Evolutionary conservation across 225 moss, liverwort and hornwort species (phyloP).

Genomic region (Climacium dendroides): DNA sequence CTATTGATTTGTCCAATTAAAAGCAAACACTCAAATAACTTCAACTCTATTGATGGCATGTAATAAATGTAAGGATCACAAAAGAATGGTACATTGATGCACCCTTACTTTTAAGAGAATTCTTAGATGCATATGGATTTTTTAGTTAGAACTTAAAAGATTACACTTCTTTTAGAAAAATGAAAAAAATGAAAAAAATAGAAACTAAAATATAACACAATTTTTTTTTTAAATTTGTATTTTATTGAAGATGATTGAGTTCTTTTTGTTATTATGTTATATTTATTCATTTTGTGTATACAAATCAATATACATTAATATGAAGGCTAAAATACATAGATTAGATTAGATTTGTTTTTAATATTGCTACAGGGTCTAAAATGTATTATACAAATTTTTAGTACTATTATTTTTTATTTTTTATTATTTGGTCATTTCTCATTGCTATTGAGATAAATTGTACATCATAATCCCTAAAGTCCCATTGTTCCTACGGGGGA

Average conservation of each 20-base stretch:
- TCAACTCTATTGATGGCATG: neutral
- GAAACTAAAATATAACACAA: neutral
- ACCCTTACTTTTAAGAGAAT: neutral
- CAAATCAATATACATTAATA: neutral
- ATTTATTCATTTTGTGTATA: neutral
- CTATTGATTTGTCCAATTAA: neutral
- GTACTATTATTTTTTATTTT: no score
- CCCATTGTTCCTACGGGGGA: no score
- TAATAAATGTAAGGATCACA: neutral
- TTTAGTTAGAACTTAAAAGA: neutral
- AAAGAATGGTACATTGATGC: fast-evolving
- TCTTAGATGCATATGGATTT: neutral
- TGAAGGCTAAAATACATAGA: neutral
- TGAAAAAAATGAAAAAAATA: neutral
- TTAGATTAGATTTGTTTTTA: neutral
- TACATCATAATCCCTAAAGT: no score
- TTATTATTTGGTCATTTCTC: neutral
- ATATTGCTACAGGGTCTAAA: neutral
- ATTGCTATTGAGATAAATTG: neutral
- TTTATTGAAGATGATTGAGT: neutral
- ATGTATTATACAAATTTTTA: neutral
- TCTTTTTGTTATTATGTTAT: neutral
- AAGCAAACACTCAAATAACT: neutral
- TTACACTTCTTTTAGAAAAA: neutral
- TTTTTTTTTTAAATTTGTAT: neutral